Evolutionary conservation across 257 asterid species (phyloP).

Genomic region (Anisodus tanguticus): DNA sequence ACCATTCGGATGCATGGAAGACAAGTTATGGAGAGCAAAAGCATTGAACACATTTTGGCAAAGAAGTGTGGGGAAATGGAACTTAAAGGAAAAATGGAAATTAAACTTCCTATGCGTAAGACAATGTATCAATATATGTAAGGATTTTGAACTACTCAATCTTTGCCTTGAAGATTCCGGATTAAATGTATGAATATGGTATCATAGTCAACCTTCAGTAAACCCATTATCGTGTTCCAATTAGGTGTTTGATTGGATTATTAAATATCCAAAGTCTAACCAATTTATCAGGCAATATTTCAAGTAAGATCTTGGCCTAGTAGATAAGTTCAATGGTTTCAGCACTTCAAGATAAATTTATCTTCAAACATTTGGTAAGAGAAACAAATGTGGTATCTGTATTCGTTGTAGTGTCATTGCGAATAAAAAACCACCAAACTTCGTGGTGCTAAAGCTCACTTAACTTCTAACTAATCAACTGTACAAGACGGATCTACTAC

Average conservation of each 20-base stretch:
- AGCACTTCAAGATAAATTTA: neutral
- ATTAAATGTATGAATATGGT: slow-evolving; percentile 35
- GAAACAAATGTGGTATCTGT: neutral
- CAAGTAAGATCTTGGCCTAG: neutral
- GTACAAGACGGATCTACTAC: neutral
- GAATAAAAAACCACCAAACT: neutral
- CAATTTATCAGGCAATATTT: neutral
- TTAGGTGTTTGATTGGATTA: neutral
- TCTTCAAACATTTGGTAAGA: neutral
- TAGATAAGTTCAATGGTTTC: neutral
- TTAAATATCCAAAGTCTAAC: neutral
- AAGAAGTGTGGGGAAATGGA: slow-evolving; percentile 21
- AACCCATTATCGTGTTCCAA: neutral
- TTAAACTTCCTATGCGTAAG: slow-evolving; percentile 38
- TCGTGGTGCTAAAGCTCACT: neutral
- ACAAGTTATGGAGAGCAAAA: slow-evolving; percentile 58
- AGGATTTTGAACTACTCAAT: no score
- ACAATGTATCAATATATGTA: no score
- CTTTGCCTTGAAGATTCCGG: no score
- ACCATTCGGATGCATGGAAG: slow-evolving; percentile 58
- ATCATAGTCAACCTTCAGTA: neutral
- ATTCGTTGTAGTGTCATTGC: neutral
- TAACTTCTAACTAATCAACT: neutral
- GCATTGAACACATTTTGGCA: slow-evolving; percentile 11
- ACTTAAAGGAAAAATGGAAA: slow-evolving; percentile 47